phyloP scores from a whole-genome alignment of 192 early-diverging fungal species.

The Allomyces javanicus region DNA sequence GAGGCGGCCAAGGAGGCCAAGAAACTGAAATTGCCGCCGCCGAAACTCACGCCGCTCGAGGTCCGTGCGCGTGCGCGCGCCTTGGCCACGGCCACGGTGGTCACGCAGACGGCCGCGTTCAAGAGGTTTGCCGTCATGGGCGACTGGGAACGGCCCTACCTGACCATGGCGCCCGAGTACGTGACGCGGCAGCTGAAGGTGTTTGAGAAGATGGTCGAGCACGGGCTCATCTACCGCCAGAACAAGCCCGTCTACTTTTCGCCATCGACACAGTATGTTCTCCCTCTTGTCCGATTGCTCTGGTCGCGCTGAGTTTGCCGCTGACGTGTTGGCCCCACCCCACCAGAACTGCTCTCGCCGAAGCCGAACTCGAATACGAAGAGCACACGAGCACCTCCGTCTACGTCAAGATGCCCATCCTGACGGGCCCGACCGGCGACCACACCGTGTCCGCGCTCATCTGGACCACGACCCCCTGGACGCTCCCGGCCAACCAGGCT shows the following conservation, averaged over 20 bases:
- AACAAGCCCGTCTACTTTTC: conserved; percentile 71
- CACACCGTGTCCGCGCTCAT: conserved; percentile 22
- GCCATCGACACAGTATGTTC: conserved; percentile 40
- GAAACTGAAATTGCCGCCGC: conserved; percentile 2
- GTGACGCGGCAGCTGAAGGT: conserved; percentile 49
- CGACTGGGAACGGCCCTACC: conserved; percentile 48
- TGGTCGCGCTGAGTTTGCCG: background rate
- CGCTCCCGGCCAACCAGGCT: conserved; percentile 52
- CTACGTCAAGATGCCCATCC: conserved; percentile 44
- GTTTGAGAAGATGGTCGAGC: conserved; percentile 49
- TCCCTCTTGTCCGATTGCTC: background rate
- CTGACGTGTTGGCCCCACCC: background rate
- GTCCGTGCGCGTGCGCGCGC: conserved; percentile 33
- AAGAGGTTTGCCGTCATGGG: conserved; percentile 52
- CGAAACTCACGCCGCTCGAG: conserved; percentile 17
- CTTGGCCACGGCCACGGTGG: conserved; percentile 36
- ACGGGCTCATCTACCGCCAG: conserved; percentile 51
- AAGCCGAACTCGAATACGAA: conserved; percentile 62
- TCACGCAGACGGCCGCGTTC: conserved; percentile 34
- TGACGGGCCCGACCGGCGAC: background rate
- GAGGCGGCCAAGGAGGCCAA: conserved; percentile 16
- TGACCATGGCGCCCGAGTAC: conserved; percentile 50
- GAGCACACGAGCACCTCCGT: conserved; percentile 47
- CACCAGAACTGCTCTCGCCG: conserved; percentile 47
- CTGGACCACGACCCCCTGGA: conserved; percentile 74